Conservation (phyloP, 805 yeast genomes). For the Candida coquimbonensis region DNA sequence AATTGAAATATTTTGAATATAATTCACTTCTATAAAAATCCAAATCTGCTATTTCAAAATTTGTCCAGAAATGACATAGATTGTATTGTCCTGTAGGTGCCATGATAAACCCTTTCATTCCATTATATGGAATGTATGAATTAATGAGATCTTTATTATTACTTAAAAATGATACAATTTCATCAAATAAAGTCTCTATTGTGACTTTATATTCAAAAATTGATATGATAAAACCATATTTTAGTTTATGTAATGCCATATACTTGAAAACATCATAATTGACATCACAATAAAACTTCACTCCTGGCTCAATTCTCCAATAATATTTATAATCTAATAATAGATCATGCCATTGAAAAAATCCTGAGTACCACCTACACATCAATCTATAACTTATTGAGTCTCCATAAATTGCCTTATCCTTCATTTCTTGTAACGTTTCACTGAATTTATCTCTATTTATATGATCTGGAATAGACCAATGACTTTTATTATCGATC, state of each 20-base stretch:
- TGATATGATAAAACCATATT: conserved; percentile 70
- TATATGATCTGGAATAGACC: conserved; percentile 82
- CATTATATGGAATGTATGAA: conserved; percentile 44
- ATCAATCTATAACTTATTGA: conserved; percentile 76
- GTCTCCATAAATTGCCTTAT: conserved; percentile 62
- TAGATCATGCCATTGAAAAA: conserved; percentile 67
- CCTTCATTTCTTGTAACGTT: conserved; percentile 50
- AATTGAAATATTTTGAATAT: conserved; percentile 60
- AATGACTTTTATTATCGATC: conserved; percentile 62
- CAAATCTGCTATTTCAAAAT: conserved; percentile 79
- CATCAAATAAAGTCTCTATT: conserved; percentile 42
- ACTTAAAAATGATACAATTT: conserved; percentile 9
- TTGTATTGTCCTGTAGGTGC: conserved; percentile 69
- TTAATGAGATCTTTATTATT: conserved; percentile 4
- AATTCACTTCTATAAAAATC: conserved; percentile 69
- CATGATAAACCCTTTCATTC: conserved; percentile 61
- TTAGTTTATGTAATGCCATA: conserved; percentile 50
- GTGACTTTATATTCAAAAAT: conserved; percentile 58
- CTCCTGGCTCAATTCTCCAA: conserved; percentile 91
- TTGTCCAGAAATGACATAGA: conserved; percentile 89
- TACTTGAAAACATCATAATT: conserved; percentile 51
- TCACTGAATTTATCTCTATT: conserved; percentile 65
- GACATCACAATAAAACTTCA: conserved; percentile 67
- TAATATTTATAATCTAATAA: conserved; percentile 71
- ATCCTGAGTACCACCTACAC: conserved; percentile 86